phyloP scores from a whole-genome alignment of 768 basidiomycete species.

The Suillus fuscotomentosus region DNA sequence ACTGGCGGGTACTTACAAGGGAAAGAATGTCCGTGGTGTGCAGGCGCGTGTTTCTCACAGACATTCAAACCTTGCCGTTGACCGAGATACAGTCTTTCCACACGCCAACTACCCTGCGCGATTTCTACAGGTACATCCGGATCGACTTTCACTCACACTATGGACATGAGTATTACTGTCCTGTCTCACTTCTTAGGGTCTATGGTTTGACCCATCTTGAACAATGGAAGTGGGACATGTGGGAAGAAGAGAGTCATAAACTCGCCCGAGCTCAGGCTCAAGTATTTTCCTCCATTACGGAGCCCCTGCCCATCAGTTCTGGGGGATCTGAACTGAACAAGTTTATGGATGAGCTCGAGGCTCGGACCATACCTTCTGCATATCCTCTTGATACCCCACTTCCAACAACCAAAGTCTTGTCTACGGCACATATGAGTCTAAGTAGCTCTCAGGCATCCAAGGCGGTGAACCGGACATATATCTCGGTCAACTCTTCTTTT shows the following conservation, averaged over 20 bases:
- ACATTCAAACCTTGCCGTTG: neutral
- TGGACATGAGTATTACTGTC: slow-evolving; percentile 95
- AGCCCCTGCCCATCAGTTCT: neutral
- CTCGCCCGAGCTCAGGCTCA: slow-evolving; percentile 20
- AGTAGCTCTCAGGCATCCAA: neutral
- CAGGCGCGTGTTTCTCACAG: slow-evolving; percentile 56
- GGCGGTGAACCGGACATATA: neutral
- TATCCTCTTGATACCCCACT: neutral
- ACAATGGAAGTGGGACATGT: slow-evolving; percentile 89
- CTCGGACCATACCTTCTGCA: neutral
- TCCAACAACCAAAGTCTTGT: neutral
- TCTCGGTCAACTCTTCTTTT: neutral
- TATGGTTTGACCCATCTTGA: slow-evolving; percentile 97
- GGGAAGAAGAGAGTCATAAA: slow-evolving; percentile 67
- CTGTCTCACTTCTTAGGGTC: slow-evolving; percentile 86
- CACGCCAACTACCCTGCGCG: slow-evolving; percentile 64
- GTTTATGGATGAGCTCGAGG: slow-evolving; percentile 3
- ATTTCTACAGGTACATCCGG: slow-evolving; percentile 92
- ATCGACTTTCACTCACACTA: slow-evolving; percentile 94
- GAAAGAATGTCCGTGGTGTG: slow-evolving; percentile 88
- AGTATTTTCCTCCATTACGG: neutral
- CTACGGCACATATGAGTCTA: neutral
- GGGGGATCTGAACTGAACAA: neutral
- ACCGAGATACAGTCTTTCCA: slow-evolving; percentile 62
- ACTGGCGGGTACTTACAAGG: slow-evolving; percentile 72